Evolutionary conservation across 805 yeast genomes (phyloP), one percentile per base, ranked within the genome.

Genomic region (Yamadazyma takamatsuzukensis): DNA sequence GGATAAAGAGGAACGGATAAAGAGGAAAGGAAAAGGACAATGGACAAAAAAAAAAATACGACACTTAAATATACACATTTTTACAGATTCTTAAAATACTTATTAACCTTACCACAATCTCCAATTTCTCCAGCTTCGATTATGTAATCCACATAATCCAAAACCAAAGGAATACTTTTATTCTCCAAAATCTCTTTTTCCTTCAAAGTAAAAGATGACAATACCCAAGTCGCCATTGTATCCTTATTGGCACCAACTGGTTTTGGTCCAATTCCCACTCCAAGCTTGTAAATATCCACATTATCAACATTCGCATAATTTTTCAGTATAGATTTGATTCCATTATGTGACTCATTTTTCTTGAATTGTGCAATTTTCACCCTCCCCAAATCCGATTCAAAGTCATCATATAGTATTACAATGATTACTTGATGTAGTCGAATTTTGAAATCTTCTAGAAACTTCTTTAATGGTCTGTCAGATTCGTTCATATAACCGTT

Each of bases 221-320:
- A 49, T n/a, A 65, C 71, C 70, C 70, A 65, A 9, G 50, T 34
- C 1, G 61, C 59, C 64, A 65, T 64, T 3, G 54, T 47, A 29
- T 55, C 62, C 24, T 47, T 49, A 6, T 54, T 44, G 2, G 68
- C 59, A 34, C 44, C 51, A n/a, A 32, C 21, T 1, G 70, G 72
- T 37, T 64, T 65, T 5, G 72, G 72, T 2, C 72, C 72, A 17
- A 65, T 60, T 2, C 67, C 70, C 3, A 65, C 41, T 0, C 67
- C 70, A 13, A 65, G 44, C 40, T 62, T 64, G 32, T 41, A 58
- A 1, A 52, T 37, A 12, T 29, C 27, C n/a, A n/a, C n/a, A 12
- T 17, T 9, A 6, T 30, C 37, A 12, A 15, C 27, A 19, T 30
- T 30, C 8, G 29, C 13, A 6, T 38, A 30, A 11, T n/a, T 12